Conservation (phyloP, 495 filamentous ascomycete genomes). For the Penicillium bovifimosum region DNA sequence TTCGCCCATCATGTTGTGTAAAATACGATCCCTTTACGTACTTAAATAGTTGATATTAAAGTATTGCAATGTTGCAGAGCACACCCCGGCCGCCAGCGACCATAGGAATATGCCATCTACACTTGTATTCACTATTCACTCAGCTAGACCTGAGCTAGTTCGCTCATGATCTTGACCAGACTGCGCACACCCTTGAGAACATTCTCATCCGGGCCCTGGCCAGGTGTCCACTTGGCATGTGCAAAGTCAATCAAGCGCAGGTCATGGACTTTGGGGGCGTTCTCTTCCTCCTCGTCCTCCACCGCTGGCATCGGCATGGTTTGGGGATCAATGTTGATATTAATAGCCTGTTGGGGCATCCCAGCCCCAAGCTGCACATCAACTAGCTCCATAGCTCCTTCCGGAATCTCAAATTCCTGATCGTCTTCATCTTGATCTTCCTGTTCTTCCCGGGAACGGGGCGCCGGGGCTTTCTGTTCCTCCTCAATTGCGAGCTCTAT, state of each 20-base stretch:
- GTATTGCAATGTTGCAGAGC: not conserved
- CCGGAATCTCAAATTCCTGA: constrained; percentile 49
- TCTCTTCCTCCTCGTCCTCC: constrained; percentile 56
- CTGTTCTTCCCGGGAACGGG: constrained; percentile 19
- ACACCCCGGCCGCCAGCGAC: constrained; percentile 29
- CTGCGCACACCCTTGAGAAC: constrained; percentile 68
- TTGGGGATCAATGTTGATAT: constrained; percentile 38
- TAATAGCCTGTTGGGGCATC: constrained; percentile 29
- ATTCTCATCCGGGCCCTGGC: constrained; percentile 85
- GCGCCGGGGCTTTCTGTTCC: constrained; percentile 41
- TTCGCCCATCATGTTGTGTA: not conserved
- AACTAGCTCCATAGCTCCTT: constrained; percentile 32
- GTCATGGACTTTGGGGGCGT: constrained; percentile 66
- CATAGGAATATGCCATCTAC: constrained; percentile 5
- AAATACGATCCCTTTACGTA: not conserved
- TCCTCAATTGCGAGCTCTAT: constrained; percentile 62
- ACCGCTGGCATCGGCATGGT: constrained; percentile 23
- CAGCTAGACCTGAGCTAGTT: too few species aligned
- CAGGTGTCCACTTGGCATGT: constrained; percentile 82
- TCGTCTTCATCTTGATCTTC: constrained; percentile 44
- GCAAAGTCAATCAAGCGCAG: constrained; percentile 96
- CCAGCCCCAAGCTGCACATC: constrained; percentile 28
- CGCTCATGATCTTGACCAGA: constrained; percentile 62
- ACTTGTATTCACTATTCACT: constrained; percentile 22
- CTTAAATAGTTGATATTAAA: not conserved